Evolutionary conservation across 192 early-diverging fungal species (phyloP), one percentile per base, ranked within the genome.

Genomic region (Coemansia interrupta): DNA sequence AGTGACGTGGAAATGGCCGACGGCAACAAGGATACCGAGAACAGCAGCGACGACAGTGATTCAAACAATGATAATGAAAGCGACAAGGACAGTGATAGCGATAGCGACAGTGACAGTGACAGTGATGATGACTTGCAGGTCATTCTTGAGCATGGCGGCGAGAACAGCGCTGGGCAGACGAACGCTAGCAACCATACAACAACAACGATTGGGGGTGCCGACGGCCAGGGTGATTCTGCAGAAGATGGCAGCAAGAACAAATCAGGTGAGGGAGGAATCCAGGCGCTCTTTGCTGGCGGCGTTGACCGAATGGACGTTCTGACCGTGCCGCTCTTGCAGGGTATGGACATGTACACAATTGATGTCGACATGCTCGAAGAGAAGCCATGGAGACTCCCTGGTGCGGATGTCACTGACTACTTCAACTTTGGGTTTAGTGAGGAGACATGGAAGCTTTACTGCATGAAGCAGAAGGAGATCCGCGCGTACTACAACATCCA

Each of bases 391-490:
- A 76, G 93, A 54, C 90, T 86, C 24, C 91, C 90, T 13, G 85
- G 85, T 4, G 93, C 95, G 3, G 97, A 99, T 63, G 84, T 97
- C 32, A 96, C 95, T 2, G 97, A 99, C 69, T 99, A 96, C 78
- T 99, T 99, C 80, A 99, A 99, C 82, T 99, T 92, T 82, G 97
- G 97, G 2, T 97, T 99, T 66, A 95, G 90, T 70, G 95, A 99
- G 72, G 72, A 81, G n/a, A 90, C 89, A 20, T 99, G 97, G 97
- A 85, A 90, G 63, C 81, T 87, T 9, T 99, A 98, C 73, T 92
- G 89, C 62, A 76, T 83, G n/a, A 95, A 94, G 78, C 95, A 99
- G 80, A 92, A 90, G 70, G 82, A 85, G 63, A 59, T 94, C 53
- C 83, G 95, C 14, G 87, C 91, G 12, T 87, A 94, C 38, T 73